These are phyloP conservation scores for Psilocybe sp. DNA, from an alignment of 768 basidiomycete species.

Conservation along the genomic window DNA sequence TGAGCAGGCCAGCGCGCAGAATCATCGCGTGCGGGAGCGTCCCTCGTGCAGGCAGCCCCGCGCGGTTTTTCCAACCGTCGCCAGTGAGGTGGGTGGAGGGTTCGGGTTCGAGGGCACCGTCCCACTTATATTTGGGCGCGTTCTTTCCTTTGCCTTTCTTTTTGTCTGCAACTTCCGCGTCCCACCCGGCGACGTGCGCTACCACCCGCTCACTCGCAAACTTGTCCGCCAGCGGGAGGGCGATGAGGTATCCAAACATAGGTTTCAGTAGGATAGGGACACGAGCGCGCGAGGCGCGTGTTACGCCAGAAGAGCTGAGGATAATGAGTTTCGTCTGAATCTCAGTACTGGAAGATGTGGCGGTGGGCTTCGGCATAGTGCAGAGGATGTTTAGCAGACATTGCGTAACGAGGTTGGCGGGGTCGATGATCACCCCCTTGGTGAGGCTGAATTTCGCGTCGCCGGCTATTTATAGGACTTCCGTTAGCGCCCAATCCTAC, in stretches of 20 bases:
- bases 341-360: constrained; percentile 15
- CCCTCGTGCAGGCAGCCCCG: constrained; percentile 42
- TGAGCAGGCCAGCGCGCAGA: constrained; percentile 56
- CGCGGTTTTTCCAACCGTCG: constrained; percentile 36
- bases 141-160: no score
- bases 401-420: constrained; percentile 58
- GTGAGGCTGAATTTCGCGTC: constrained; percentile 39
- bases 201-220: constrained; percentile 52
- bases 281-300: constrained; percentile 35
- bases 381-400: constrained; percentile 53
- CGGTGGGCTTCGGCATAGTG: constrained; percentile 41
- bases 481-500: neutral
- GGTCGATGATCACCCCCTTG: constrained; percentile 47
- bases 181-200: constrained; percentile 47
- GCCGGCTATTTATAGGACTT: constrained; percentile 35
- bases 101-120: constrained; percentile 33
- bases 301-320: constrained; percentile 54
- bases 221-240: constrained; percentile 57
- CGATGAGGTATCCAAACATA: constrained; percentile 44
- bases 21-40: constrained; percentile 44
- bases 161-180: constrained; percentile 32
- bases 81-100: constrained; percentile 41
- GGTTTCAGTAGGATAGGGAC: constrained; percentile 49
- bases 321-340: constrained; percentile 46
- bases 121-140: constrained; percentile 31